These are phyloP conservation scores for Hygrophorus russula DNA, from an alignment of 768 basidiomycete genomes.

Conservation along the genomic window DNA sequence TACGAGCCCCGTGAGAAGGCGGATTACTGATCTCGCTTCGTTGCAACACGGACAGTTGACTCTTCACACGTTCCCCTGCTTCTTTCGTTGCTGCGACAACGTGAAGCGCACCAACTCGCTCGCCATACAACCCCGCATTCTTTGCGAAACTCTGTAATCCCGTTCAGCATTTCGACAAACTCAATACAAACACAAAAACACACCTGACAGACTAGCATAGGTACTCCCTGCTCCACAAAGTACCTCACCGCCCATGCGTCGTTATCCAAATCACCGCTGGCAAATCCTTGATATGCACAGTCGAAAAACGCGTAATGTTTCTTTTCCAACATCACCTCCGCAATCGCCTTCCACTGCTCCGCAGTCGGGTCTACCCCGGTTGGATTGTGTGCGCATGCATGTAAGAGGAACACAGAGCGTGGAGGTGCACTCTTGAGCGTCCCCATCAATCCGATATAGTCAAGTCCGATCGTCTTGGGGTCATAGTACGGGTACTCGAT, in stretches of 20 bases:
- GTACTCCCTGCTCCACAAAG: slow-evolving; percentile 67
- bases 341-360: slow-evolving; percentile 78
- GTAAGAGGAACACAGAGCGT: slow-evolving; percentile 80
- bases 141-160: slow-evolving; percentile 82
- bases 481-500: slow-evolving; percentile 92
- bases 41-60: slow-evolving; percentile 85
- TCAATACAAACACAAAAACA: slow-evolving; percentile 12
- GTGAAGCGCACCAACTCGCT: slow-evolving; percentile 92
- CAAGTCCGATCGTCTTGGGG: slow-evolving; percentile 78
- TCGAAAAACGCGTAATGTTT: slow-evolving; percentile 90
- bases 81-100: slow-evolving; percentile 56
- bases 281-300: slow-evolving; percentile 96
- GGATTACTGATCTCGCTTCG: slow-evolving; percentile 95
- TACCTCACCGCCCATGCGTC: slow-evolving; percentile 89
- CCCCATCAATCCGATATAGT: slow-evolving; percentile 57
- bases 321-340: slow-evolving; percentile 57
- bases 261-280: slow-evolving; percentile 81
- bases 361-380: slow-evolving; percentile 90
- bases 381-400: slow-evolving; percentile 95
- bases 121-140: slow-evolving; percentile 91
- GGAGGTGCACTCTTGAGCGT: slow-evolving; percentile 53
- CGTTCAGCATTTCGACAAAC: not conserved
- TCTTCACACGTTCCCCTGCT: slow-evolving; percentile 62
- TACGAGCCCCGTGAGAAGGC: slow-evolving; percentile 79
- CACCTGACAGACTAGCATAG: slow-evolving; percentile 84